phyloP scores from a whole-genome alignment of 441 rosid genomes.

The Metrosideros polymorpha region DNA sequence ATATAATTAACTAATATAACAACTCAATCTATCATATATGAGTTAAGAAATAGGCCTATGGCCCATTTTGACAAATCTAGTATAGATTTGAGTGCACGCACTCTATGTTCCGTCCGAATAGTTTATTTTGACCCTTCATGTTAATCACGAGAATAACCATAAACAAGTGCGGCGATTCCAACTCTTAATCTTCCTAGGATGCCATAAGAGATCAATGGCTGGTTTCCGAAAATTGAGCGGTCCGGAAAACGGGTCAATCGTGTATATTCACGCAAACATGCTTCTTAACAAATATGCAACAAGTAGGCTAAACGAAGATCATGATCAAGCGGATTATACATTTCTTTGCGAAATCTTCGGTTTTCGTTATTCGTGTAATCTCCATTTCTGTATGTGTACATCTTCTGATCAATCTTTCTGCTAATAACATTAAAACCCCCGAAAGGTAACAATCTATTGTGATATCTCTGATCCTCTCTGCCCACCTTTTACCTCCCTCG shows the following conservation, averaged over 20 bases:
- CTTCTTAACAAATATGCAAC: background rate
- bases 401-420: background rate
- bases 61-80: too few relatives aligned
- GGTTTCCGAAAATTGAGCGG: background rate
- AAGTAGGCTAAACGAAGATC: background rate
- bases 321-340: background rate
- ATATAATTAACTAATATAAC: too few relatives aligned
- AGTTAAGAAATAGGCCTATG: too few relatives aligned
- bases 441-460: background rate
- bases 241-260: background rate
- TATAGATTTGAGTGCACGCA: too few relatives aligned
- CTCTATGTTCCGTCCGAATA: too few relatives aligned
- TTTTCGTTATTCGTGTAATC: background rate
- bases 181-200: background rate
- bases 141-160: background rate
- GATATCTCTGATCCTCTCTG: background rate
- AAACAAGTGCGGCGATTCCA: background rate
- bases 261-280: background rate
- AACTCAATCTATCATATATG: too few relatives aligned
- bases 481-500: background rate
- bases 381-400: background rate
- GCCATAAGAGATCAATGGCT: background rate
- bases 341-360: background rate
- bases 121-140: background rate
- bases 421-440: background rate